Evolutionary conservation across 805 yeast genomes (phyloP).

Genomic region (Starmera dryadoides): DNA sequence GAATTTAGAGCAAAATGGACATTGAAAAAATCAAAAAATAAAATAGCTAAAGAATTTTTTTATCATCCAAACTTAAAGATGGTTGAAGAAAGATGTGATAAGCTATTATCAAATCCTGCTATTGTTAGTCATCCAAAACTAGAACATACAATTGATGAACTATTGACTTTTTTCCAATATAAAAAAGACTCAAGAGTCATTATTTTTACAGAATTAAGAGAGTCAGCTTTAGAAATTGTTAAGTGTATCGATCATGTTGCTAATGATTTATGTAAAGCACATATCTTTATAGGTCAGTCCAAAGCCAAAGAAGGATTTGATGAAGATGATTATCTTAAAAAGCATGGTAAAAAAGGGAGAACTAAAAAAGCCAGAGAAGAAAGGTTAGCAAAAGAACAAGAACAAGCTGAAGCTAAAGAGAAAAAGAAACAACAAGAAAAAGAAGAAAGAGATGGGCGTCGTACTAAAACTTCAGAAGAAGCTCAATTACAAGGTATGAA

Average conservation of each 20-base stretch:
- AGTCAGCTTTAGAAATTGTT: slow-evolving; percentile 84
- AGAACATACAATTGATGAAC: slow-evolving; percentile 47
- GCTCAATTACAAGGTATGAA: slow-evolving; percentile 85
- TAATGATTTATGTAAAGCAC: slow-evolving; percentile 47
- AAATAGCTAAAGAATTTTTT: slow-evolving; percentile 55
- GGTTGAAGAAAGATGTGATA: slow-evolving; percentile 38
- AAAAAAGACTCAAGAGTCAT: slow-evolving; percentile 63
- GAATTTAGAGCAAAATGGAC: slow-evolving; percentile 54
- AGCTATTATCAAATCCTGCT: slow-evolving; percentile 27
- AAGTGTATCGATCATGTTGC: slow-evolving; percentile 43
- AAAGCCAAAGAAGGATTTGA: slow-evolving; percentile 65
- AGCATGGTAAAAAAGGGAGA: slow-evolving; percentile 36
- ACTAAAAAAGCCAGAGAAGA: slow-evolving; percentile 28
- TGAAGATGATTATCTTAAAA: slow-evolving; percentile 39
- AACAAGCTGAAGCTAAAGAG: slow-evolving; percentile 23
- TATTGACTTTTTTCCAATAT: slow-evolving; percentile 44
- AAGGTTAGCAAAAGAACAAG: slow-evolving; percentile 24
- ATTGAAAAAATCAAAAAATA: slow-evolving; percentile 56
- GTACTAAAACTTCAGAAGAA: slow-evolving; percentile 60
- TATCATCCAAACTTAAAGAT: slow-evolving; percentile 39
- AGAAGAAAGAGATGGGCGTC: slow-evolving; percentile 27
- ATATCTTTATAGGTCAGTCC: slow-evolving; percentile 90
- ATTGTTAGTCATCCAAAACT: slow-evolving; percentile 70
- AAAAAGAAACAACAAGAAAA: slow-evolving; percentile 24
- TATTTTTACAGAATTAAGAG: slow-evolving; percentile 82